A percentile compares a stretch with the other conserved stretches of the same genome.
phyloP scores from a whole-genome alignment of 2,329 filamentous ascomycete genomes.

The Paraphoma sp. region DNA sequence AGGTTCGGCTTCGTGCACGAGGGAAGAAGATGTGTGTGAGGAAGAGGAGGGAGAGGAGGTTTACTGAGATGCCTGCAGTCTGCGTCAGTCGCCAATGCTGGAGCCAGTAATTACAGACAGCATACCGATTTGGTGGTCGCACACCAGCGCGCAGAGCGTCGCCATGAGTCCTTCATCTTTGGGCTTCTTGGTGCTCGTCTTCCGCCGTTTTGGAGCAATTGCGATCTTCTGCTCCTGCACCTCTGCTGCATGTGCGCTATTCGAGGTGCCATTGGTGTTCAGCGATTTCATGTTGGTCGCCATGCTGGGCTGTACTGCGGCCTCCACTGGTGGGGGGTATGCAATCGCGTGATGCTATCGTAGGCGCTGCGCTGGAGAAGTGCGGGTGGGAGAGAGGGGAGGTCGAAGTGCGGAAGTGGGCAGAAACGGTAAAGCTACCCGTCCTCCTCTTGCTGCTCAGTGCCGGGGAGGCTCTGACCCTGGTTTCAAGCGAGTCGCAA shows the following conservation, averaged over 20 bases:
- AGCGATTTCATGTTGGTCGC: constrained; percentile 21
- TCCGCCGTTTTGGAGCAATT: constrained; percentile 23
- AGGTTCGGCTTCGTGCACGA: constrained; percentile 77
- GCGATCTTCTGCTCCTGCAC: constrained; percentile 16
- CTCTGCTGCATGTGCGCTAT: constrained; percentile 12
- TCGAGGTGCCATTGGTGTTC: constrained; percentile 14
- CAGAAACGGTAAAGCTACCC: background rate
- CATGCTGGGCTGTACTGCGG: constrained; percentile 14
- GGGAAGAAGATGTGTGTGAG: constrained; percentile 85
- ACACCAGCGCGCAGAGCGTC: constrained; percentile 71
- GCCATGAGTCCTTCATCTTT: constrained; percentile 69
- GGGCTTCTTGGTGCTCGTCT: constrained; percentile 54
- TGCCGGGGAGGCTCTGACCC: background rate
- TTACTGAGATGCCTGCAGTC: constrained; percentile 76
- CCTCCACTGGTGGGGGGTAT: background rate
- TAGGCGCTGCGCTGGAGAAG: background rate
- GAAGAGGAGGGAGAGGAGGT: constrained; percentile 81
- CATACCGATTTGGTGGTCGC: constrained; percentile 82
- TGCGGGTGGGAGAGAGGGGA: background rate
- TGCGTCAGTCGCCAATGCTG: constrained; percentile 9
- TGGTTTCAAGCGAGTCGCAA: background rate
- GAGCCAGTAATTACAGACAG: constrained; percentile 8
- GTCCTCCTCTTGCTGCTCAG: background rate
- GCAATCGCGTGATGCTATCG: constrained; percentile 9
- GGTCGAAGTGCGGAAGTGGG: background rate